Evolutionary conservation across 2,329 filamentous ascomycete genomes (phyloP).

Genomic region (Exophiala sp.): DNA sequence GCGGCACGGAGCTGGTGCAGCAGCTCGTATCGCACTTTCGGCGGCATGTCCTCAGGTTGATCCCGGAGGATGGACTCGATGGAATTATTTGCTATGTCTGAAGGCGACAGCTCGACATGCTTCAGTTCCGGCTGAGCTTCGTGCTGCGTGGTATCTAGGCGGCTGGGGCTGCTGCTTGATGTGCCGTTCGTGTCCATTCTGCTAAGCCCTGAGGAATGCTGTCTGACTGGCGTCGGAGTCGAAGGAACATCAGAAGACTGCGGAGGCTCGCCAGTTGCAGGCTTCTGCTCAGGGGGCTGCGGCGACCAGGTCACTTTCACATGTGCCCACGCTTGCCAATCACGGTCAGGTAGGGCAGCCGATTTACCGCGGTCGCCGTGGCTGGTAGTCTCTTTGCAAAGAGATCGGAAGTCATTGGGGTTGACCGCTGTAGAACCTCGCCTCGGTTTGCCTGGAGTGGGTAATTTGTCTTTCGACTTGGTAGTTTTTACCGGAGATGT

Average conservation of each 20-base stretch:
- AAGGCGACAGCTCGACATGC: slow-evolving; percentile 17
- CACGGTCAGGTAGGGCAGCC: slow-evolving; percentile 33
- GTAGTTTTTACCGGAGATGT: slow-evolving; percentile 51
- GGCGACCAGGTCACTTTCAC: slow-evolving; percentile 78
- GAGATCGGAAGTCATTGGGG: slow-evolving; percentile 77
- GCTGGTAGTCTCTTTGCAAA: slow-evolving; percentile 59
- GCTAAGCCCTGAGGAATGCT: slow-evolving; percentile 51
- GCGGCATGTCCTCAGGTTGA: slow-evolving; percentile 62
- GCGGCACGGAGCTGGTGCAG: slow-evolving; percentile 79
- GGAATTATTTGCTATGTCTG: slow-evolving; percentile 22
- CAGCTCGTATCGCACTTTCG: slow-evolving; percentile 74
- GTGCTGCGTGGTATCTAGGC: slow-evolving; percentile 37
- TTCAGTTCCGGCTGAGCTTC: slow-evolving; percentile 1
- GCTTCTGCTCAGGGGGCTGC: slow-evolving; percentile 28
- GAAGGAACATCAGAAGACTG: slow-evolving; percentile 52
- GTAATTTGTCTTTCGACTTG: slow-evolving; percentile 74
- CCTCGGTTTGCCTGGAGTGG: slow-evolving; percentile 36
- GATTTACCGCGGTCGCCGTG: slow-evolving; percentile 33
- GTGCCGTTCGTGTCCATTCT: slow-evolving; percentile 38
- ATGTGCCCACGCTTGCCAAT: slow-evolving; percentile 75
- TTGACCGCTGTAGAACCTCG: slow-evolving; percentile 52
- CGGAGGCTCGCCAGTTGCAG: slow-evolving; percentile 25
- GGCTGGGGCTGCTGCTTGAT: slow-evolving; percentile 45
- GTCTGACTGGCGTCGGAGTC: slow-evolving; percentile 76
- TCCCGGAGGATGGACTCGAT: slow-evolving; percentile 38